Evolutionary conservation across 148 eudicot genomes (phyloP), one percentile per base, ranked within the genome.

Genomic region (Beta vulgaris): DNA sequence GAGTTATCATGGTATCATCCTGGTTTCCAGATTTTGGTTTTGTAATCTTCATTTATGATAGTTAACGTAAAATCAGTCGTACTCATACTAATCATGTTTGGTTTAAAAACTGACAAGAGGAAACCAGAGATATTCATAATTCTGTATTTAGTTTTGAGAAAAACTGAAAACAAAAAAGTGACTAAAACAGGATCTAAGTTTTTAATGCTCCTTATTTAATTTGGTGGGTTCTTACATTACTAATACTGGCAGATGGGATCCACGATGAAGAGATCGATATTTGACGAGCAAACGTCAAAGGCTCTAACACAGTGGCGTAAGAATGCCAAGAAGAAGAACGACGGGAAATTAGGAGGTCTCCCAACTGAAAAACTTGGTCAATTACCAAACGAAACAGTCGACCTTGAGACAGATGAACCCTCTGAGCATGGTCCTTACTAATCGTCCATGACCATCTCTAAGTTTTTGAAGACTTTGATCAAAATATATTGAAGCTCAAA

Each of bases 241-340:
- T 44, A 43, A 35, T 16, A 21, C 48, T 34, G 69, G 37, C 81
- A 94, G 98, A 95, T 95, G 98, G 98, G 98, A 76, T 92, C 97
- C 73, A 84, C 80, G 16, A 95, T 95, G 96, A 95, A 95, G 82
- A 83, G 79, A 76, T 84, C 97, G 3, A 88, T 95, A 10, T 95
- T 95, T 49, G 98, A 95, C 29, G 98, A 89, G 34, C 92, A 95
- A 82, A 95, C 98, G 4, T 83, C 92, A 40, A 89, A 90, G 79
- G 97, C 98, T 43, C 77, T 92, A 36, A 84, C 59, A 86, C 84
- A 80, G 40, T 95, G 98, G 97, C 91, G 87, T 21, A 85, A 85
- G 79, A 81, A 82, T 53, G 93, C 90, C 14, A 69, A 81, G 78
- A 85, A 87, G 77, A 86, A 81, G 80, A 72, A 63, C 0, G 84